Evolutionary conservation across 129 eudicot genomes (phyloP).

Genomic region (Pulicaria dysenterica): DNA sequence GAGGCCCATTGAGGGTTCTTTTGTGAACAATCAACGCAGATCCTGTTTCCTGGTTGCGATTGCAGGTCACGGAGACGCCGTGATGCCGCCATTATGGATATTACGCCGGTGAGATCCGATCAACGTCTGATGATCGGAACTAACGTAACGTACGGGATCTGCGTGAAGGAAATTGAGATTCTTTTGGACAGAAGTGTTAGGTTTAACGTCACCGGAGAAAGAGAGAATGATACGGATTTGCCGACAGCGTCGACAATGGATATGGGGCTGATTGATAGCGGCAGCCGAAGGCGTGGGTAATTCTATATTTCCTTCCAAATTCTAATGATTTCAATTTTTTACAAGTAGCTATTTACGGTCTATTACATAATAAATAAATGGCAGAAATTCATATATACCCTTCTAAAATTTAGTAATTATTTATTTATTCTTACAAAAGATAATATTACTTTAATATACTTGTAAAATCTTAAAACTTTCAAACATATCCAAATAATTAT

Average conservation of each 20-base stretch:
- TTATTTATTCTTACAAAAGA: too few relatives aligned
- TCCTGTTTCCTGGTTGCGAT: constrained; percentile 68
- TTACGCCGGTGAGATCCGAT: constrained; percentile 34
- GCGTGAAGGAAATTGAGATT: constrained; percentile 5
- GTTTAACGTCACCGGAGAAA: constrained; percentile 19
- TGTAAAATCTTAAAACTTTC: too few relatives aligned
- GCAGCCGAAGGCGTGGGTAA: constrained; percentile 15
- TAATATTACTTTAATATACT: too few relatives aligned
- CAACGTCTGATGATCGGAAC: constrained; percentile 13
- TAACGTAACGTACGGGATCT: constrained; percentile 26
- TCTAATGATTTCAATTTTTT: too few relatives aligned
- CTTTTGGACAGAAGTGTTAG: neutral
- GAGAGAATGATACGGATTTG: constrained; percentile 27
- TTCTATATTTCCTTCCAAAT: neutral
- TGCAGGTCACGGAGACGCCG: constrained; percentile 86
- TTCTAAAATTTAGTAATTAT: too few relatives aligned
- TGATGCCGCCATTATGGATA: constrained; percentile 59
- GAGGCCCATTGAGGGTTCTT: constrained; percentile 98
- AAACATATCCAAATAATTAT: too few relatives aligned
- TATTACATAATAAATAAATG: too few relatives aligned
- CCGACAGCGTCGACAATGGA: constrained; percentile 19
- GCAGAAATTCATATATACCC: too few relatives aligned
- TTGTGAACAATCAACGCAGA: constrained; percentile 89
- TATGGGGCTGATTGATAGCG: constrained; percentile 22
- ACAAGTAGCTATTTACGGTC: too few relatives aligned